Evolutionary conservation across 75 land plant genomes (phyloP), one percentile per base, ranked within the genome.

Genomic region (Selaginella moellendorffii): DNA sequence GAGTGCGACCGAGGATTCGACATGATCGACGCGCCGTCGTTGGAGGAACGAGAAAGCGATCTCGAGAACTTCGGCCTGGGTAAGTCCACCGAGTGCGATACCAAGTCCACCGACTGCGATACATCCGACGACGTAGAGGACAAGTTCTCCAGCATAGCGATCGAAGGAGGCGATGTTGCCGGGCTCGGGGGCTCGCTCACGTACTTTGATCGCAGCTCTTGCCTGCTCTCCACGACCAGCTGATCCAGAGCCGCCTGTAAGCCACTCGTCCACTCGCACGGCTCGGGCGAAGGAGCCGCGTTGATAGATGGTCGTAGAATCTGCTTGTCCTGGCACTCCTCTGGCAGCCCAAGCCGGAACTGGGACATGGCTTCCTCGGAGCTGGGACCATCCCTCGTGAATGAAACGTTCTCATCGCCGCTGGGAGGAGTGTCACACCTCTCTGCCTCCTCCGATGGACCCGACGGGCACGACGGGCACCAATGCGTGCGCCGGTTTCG

Each of bases 391-490:
- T 5, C n/a, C 5, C 25, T 21, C 8, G 8, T 25, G 2, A 19
- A 2, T 56, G 21, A 56, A 19, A 56, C 21, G n/a, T 56, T 56
- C n/a, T 56, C 59, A n/a, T 56, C 59, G n/a, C 59, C 59, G n/a
- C 59, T 56, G 19, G 59, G 24, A 8, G 59, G 59, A 21, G 59
- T 56, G 21, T 56, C 59, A 19, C 59, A 56, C 24, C 59, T 56
- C 19, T 21, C 19, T 2, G 21, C 21, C n/a, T n/a, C n/a, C n/a
- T n/a, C n/a, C 9, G 59, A 2, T 21, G 19, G 5, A 2, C n/a
- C 59, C n/a, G 59, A 56, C 46, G 46, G 46, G 59, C 24, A 56
- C n/a, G 59, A 8, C n/a, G 59, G 59, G 59, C 59, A 56, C 59
- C 59, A 56, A 24, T 56, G 59, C 25, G 5, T n/a, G n/a, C n/a